Evolutionary conservation across 2,329 filamentous ascomycete species (phyloP).

Genomic region (Colletotrichum tofieldiae): DNA sequence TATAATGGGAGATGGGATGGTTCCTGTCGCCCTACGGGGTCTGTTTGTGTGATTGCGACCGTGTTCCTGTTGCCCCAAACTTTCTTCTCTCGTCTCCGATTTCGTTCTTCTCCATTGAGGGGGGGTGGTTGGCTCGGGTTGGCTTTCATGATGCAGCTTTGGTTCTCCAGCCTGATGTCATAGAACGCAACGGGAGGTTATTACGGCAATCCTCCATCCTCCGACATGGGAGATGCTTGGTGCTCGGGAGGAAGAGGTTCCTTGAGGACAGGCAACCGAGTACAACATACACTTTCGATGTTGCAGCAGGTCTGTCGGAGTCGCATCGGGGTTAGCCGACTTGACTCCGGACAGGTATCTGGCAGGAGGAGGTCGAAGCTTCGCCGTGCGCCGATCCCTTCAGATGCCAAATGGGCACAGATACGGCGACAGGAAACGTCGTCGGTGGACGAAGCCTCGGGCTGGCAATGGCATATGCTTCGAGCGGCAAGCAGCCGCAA

Average conservation of each 20-base stretch:
- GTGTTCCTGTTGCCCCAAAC: neutral
- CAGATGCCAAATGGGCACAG: neutral
- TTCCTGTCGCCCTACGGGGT: neutral
- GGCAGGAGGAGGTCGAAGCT: neutral
- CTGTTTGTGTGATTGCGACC: neutral
- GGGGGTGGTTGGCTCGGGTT: too few relatives aligned
- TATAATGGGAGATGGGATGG: constrained; percentile 28
- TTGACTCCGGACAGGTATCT: neutral
- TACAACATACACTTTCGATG: neutral
- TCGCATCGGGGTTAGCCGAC: neutral
- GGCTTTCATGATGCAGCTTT: neutral
- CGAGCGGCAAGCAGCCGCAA: neutral
- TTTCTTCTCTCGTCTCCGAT: neutral
- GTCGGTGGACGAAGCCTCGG: too few relatives aligned
- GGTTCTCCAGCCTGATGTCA: constrained; percentile 17
- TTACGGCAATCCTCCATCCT: neutral
- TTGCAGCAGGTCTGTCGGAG: neutral
- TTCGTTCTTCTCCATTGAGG: neutral
- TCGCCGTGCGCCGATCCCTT: neutral
- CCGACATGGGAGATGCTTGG: neutral
- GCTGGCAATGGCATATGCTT: neutral
- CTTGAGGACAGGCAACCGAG: too few relatives aligned
- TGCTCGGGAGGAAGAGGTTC: neutral
- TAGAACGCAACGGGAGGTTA: neutral
- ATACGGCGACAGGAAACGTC: neutral